Evolutionary conservation across 345 rosid species (phyloP), one percentile per base, ranked within the genome.

Genomic region (Eutrema japonicum): DNA sequence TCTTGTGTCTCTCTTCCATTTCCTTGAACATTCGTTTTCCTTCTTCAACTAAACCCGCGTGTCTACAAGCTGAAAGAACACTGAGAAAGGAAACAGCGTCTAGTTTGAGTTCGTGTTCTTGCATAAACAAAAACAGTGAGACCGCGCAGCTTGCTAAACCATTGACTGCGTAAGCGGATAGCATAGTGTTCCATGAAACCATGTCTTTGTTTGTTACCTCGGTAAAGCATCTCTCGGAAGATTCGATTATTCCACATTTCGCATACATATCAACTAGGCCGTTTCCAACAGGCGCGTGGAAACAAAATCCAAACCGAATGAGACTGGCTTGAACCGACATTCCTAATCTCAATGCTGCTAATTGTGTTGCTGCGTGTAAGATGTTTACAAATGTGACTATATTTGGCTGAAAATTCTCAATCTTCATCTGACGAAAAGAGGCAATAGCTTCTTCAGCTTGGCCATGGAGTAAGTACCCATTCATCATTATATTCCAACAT

Each of bases 11-110:
- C 64, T 86, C 80, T 29, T 55, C 43, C 86, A 88, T 88, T 16
- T 75, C 81, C 46, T 72, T 52, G 68, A 86, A 86, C 8, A 86
- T 27, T 46, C 6, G 45, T 72, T 74, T 83, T 30, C 93, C 87
- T 74, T 86, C 86, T 78, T 83, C 83, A 14, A 83, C 75, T 76
- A 88, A 64, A 26, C 90, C 87, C 0, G 84, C 75, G 42, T 88
- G 88, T 71, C 93, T 88, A 72, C 90, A 88, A 67, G 87, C 90
- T 51, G 90, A 86, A 43, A 88, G 70, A 60, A 82, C 85, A 53
- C 72, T 81, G 38, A 88, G 47, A 50, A 82, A 86, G 14, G 93
- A 70, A 55, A 79, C 55, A 6, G 83, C 70, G 74, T 86, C 89
- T 40, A 41, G 66, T 33, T 9, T 51, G 45, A 83, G 50, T 47